Percentiles rank a stretch among this genome's conserved stretches.
phyloP scores from a whole-genome alignment of 305 asterid species.

The Fraxinus velutina region DNA sequence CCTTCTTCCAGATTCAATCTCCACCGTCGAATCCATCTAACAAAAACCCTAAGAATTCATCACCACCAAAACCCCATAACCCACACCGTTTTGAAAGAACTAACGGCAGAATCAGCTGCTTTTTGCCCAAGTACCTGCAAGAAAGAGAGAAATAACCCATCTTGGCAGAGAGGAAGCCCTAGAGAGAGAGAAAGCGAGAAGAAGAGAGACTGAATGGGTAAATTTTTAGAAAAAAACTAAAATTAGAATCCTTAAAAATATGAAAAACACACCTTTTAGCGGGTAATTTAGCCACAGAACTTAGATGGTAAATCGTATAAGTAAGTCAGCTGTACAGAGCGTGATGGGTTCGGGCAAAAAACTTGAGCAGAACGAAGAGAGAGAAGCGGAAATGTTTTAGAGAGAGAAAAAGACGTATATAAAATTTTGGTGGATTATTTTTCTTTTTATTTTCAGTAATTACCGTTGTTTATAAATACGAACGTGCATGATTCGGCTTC shows the following conservation, averaged over 20 bases:
- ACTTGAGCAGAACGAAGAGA: slow-evolving; percentile 42
- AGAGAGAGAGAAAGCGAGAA: slow-evolving; percentile 19
- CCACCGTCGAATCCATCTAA: slow-evolving; percentile 46
- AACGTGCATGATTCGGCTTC: background rate
- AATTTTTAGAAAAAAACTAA: slow-evolving; percentile 2
- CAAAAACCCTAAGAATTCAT: slow-evolving; percentile 16
- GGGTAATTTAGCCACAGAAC: slow-evolving; percentile 56
- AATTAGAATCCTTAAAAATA: slow-evolving; percentile 37
- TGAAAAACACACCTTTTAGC: slow-evolving; percentile 59
- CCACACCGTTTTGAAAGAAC: slow-evolving; percentile 27
- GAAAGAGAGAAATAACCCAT: slow-evolving; percentile 38
- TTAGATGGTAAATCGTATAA: slow-evolving; percentile 24
- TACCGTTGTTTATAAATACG: background rate
- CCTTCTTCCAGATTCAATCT: slow-evolving; percentile 35
- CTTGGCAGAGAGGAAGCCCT: slow-evolving; percentile 46
- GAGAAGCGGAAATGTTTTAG: slow-evolving; percentile 2
- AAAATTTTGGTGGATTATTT: background rate
- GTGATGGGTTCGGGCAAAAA: slow-evolving; percentile 24
- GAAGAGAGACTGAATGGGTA: slow-evolving; percentile 1
- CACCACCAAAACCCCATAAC: slow-evolving; percentile 24
- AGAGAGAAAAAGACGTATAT: slow-evolving; percentile 18
- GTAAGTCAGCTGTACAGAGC: slow-evolving; percentile 16
- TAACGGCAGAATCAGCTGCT: slow-evolving; percentile 15
- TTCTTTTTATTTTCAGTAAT: background rate
- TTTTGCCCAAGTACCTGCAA: slow-evolving; percentile 40